Evolutionary conservation across 768 basidiomycete species (phyloP).

Genomic region (Phylloporus sp.): DNA sequence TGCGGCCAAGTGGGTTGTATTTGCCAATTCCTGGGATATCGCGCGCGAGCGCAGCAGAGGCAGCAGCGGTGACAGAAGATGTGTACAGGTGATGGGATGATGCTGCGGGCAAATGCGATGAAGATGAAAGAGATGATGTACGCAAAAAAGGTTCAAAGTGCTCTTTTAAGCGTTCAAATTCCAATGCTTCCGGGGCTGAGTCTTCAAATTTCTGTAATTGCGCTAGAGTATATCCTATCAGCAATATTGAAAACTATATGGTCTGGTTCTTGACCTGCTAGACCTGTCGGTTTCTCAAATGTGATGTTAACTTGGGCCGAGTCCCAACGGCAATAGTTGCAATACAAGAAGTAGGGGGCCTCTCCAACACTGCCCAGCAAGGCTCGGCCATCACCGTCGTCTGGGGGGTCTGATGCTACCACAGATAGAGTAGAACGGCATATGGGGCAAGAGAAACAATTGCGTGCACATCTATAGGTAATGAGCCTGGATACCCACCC

Average conservation of each 20-base stretch:
- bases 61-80: constrained; percentile 83
- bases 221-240: constrained; percentile 42
- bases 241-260: not conserved
- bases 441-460: constrained; percentile 95
- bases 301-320: constrained; percentile 87
- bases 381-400: constrained; percentile 52
- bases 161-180: constrained; percentile 93
- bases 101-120: constrained; percentile 48
- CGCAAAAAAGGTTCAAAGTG: constrained; percentile 96
- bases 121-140: constrained; percentile 71
- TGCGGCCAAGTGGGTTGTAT: constrained; percentile 60
- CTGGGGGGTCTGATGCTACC: constrained; percentile 82
- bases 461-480: constrained; percentile 81
- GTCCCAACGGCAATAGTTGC: constrained; percentile 93
- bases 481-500: not conserved
- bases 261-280: constrained; percentile 62
- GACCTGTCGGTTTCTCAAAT: constrained; percentile 95
- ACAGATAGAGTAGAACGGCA: constrained; percentile 88
- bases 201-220: constrained; percentile 91
- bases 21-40: constrained; percentile 82
- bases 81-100: constrained; percentile 70
- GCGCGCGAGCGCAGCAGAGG: constrained; percentile 82
- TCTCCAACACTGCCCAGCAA: constrained; percentile 64
- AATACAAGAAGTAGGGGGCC: constrained; percentile 88
- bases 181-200: constrained; percentile 75